Base-by-base conservation (phyloP, 2,329 filamentous ascomycete genomes). In the Thermomyces lanuginosus region DNA sequence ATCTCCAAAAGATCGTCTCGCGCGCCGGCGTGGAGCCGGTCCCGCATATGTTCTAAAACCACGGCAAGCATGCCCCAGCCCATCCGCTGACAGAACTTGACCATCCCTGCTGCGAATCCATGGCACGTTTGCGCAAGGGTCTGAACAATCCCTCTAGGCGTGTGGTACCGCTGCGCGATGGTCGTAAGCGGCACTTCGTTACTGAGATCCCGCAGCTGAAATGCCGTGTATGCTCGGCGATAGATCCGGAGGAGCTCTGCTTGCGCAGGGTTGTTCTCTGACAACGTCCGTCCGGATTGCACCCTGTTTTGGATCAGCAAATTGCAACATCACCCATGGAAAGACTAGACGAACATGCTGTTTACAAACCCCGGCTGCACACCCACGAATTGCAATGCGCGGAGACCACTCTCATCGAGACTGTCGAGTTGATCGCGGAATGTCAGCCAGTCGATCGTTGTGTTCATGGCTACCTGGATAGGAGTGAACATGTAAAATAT, bases 31-130 rank as follows among this genome's bases (percentile, higher is more conserved):
- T 72, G 70, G 5, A 84, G 58, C 12, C 78, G 63, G 48, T 82
- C 76, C 1, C 72, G 71, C 53, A 79, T 82, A 43, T 83, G 77
- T 37, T 82, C 75, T 16, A 83, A 57, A 5, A 76, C 72, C 4
- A 72, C 74, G 5, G 71, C 69, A 45, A 83, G 66, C 40, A 76
- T 70, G 1, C 72, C 73, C 75, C 76, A 82, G 2, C 65, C 70
- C 77, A 84, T 81, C 10, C 69, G 64, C 37, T 80, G 64, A 43
- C 77, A 83, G 42, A 83, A 83, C 37, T 78, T 81, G 33, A 83
- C 69, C 61, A 82, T 80, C 3, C 76, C 76, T 2, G 75, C 74
- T 3, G 76, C 78, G 42, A 83, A 84, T 0, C 78, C 78, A 36
- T 81, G 72, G 37, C 77, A 82, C 1, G 72, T 76, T 40, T 81